These are phyloP conservation scores for Clavispora santaluciae DNA, from an alignment of 805 yeast genomes.

Conservation along the genomic window DNA sequence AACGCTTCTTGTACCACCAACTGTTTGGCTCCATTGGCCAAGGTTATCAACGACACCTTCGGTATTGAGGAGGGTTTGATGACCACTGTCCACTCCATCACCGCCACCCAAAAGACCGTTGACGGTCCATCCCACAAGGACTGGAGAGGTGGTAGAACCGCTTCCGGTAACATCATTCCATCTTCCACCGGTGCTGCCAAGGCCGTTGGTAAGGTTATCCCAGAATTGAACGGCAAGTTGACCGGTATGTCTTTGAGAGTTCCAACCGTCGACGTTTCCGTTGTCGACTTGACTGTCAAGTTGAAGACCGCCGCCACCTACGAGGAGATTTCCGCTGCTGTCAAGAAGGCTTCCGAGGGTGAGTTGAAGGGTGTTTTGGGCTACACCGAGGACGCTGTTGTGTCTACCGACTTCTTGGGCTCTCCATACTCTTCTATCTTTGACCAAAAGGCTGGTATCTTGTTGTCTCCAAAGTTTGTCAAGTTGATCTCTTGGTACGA, in stretches of 20 bases:
- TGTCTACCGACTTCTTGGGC: constrained; percentile 29
- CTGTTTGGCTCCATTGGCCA: constrained; percentile 36
- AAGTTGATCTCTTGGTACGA: constrained; percentile 36
- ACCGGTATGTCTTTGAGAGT: constrained; percentile 35
- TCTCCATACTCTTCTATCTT: constrained; percentile 28
- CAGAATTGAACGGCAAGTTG: constrained; percentile 33
- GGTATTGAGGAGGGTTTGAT: constrained; percentile 34
- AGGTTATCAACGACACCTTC: constrained; percentile 31
- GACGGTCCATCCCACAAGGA: constrained; percentile 37
- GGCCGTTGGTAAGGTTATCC: constrained; percentile 35
- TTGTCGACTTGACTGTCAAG: constrained; percentile 32
- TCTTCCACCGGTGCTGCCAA: constrained; percentile 36
- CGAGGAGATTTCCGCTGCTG: constrained; percentile 29
- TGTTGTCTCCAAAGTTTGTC: constrained; percentile 32
- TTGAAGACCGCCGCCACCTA: constrained; percentile 27
- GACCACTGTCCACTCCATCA: constrained; percentile 35
- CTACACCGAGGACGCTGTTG: constrained; percentile 33
- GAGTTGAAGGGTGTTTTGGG: constrained; percentile 32
- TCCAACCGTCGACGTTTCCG: constrained; percentile 33
- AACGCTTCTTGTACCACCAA: constrained; percentile 36
- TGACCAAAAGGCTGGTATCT: constrained; percentile 33
- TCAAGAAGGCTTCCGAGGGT: constrained; percentile 30
- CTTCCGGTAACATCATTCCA: constrained; percentile 33
- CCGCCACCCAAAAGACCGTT: constrained; percentile 35
- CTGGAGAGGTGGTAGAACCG: constrained; percentile 39